Conservation (phyloP, 345 rosid genomes). For the Heritiera littoralis region DNA sequence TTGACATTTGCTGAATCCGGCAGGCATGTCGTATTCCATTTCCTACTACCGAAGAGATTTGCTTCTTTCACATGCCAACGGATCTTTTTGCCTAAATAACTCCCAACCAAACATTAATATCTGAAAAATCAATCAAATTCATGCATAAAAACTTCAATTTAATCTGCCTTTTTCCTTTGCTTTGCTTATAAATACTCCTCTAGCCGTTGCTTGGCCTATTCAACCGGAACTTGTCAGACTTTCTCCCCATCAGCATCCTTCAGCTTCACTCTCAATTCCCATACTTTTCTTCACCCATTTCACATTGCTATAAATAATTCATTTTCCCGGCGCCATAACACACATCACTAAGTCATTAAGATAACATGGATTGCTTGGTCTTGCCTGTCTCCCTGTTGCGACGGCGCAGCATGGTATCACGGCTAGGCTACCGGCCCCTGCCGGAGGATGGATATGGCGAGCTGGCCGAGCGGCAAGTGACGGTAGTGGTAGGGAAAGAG, state of each 20-base stretch:
- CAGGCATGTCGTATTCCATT: conserved; percentile 22
- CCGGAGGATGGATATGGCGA: conserved; percentile 20
- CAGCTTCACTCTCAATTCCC: conserved; percentile 24
- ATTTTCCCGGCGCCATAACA: not conserved
- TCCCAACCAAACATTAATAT: too few relatives aligned
- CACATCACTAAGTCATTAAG: not conserved
- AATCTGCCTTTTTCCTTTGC: conserved; percentile 8
- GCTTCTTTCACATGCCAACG: conserved; percentile 16
- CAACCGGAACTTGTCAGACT: conserved; percentile 30
- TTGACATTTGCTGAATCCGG: not conserved
- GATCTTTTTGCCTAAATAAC: conserved; percentile 4
- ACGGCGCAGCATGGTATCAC: conserved; percentile 37
- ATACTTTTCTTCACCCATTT: not conserved
- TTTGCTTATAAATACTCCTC: conserved; percentile 29
- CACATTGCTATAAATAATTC: not conserved
- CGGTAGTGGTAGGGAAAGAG: conserved; percentile 84
- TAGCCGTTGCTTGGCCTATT: conserved; percentile 46
- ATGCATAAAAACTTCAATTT: conserved; percentile 7
- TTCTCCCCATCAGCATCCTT: not conserved
- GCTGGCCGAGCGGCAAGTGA: conserved; percentile 36
- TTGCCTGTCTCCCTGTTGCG: conserved; percentile 50
- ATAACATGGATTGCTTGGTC: conserved; percentile 63
- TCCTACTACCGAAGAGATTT: too few relatives aligned
- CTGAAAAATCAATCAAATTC: not conserved
- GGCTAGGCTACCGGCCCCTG: conserved; percentile 48